Conservation (phyloP, 768 basidiomycete genomes). For the Hydnum rufescens region DNA sequence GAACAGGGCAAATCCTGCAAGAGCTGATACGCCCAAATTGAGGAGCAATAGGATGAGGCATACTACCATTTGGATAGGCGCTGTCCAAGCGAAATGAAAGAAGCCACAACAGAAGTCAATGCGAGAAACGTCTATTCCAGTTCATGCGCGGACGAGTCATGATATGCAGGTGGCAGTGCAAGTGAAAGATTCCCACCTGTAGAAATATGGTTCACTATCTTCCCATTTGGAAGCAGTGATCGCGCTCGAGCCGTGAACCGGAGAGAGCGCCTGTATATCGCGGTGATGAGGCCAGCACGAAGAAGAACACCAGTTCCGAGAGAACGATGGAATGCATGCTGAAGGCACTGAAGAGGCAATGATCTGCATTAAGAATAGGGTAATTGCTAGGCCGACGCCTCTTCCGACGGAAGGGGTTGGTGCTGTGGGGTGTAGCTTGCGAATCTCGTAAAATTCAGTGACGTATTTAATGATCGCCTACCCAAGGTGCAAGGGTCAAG, state of each 20-base stretch:
- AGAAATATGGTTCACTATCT: constrained; percentile 84
- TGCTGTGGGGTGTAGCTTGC: constrained; percentile 3
- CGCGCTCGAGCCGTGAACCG: constrained; percentile 61
- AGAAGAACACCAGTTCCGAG: constrained; percentile 47
- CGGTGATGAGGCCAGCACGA: constrained; percentile 50
- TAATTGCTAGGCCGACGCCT: constrained; percentile 33
- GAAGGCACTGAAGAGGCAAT: constrained; percentile 34
- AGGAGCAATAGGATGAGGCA: constrained; percentile 55
- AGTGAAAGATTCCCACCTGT: constrained; percentile 19
- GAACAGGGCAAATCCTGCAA: constrained; percentile 42
- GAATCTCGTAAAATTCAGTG: constrained; percentile 34
- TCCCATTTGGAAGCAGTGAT: constrained; percentile 65
- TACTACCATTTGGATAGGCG: constrained; percentile 52
- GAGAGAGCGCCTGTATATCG: constrained; percentile 64
- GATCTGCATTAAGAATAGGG: constrained; percentile 30
- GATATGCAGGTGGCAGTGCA: not conserved
- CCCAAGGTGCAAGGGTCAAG: too few relatives aligned
- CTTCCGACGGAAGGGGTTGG: not conserved
- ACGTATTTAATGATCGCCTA: constrained; percentile 57
- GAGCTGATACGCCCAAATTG: constrained; percentile 43
- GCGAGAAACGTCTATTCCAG: constrained; percentile 53
- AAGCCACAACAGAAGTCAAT: constrained; percentile 43
- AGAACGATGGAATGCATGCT: constrained; percentile 58
- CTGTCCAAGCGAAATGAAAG: constrained; percentile 7
- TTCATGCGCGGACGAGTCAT: not conserved